Base-by-base conservation (phyloP, 495 filamentous ascomycete genomes). In the Amniculicola lignicola region DNA sequence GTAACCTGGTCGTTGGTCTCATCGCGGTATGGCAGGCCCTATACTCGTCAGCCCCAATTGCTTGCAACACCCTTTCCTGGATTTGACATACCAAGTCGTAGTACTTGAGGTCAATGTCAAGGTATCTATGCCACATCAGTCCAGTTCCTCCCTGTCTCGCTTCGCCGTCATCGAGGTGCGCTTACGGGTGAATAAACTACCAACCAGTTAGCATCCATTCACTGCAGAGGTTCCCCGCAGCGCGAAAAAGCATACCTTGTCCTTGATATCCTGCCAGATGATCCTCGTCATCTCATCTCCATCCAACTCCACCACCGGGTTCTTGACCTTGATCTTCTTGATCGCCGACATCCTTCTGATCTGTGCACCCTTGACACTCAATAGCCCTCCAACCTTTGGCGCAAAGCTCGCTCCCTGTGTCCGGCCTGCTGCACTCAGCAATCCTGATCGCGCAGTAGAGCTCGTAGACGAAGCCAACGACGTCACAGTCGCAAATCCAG, bases 211-310 rank as follows among this genome's bases (percentile, higher is more conserved):
- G 44, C 53, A 48, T 29, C 29, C 14, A 33, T 9, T 33, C n/a
- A 33, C n/a, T 7, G 7, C 29, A 9, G 7, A n/a, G 7, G 7
- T 28, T 39, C 19, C 3, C 36, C 19, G 6, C 14, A n/a, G 2
- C 23, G 21, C 23, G 43, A 28, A 2, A 46, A 19, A 27, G 33
- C 80, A 61, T 68, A 85, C 81, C 71, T 93, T 96, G 70, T 96
- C 83, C 78, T 95, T 95, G 78, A 98, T 98, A 67, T 89, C 84
- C 76, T 96, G 76, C 93, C 93, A 98, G 75, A 98, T 98, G 65
- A 98, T 90, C 65, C 93, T 81, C 55, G 93, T 98, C 93, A 98
- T 98, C 76, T 98, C 93, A 79, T 98, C 93, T 65, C 93, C 93
- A 72, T 98, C 93, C 68, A 98, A 79, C 72, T 79, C 77, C 72